These are phyloP conservation scores for Pyrenophora graminea DNA, from an alignment of 2,329 filamentous ascomycete genomes.

Conservation along the genomic window DNA sequence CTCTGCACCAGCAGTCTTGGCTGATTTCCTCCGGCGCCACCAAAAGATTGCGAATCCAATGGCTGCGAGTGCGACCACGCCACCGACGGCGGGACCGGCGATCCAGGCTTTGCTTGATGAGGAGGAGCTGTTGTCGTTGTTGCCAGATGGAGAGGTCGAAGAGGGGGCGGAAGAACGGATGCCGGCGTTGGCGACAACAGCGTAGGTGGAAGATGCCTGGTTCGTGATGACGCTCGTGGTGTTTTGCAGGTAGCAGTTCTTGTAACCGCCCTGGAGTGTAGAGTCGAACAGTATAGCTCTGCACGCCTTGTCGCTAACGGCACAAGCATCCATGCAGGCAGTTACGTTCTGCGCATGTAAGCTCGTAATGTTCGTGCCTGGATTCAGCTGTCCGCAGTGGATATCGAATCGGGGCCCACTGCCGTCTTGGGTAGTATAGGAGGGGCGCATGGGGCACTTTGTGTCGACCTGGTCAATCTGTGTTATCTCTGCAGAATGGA, in stretches of 20 bases:
- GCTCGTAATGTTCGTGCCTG: constrained; percentile 36
- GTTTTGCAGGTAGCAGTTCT: constrained; percentile 43
- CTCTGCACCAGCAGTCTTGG: constrained; percentile 1
- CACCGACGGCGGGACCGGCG: constrained; percentile 34
- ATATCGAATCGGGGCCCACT: constrained; percentile 31
- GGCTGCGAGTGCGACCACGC: constrained; percentile 20
- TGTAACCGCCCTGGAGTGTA: constrained; percentile 26
- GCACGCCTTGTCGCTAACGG: constrained; percentile 26
- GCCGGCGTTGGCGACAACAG: constrained; percentile 16
- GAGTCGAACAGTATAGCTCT: constrained; percentile 36
- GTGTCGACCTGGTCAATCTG: constrained; percentile 26
- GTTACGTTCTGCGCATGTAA: constrained; percentile 37
- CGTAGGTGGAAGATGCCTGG: constrained; percentile 26
- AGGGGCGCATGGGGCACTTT: constrained; percentile 21
- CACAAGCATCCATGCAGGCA: constrained; percentile 38
- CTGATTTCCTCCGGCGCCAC: constrained; percentile 20
- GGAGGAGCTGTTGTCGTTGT: not conserved
- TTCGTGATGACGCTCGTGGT: constrained; percentile 28
- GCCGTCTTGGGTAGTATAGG: constrained; percentile 9
- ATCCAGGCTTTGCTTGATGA: constrained; percentile 32
- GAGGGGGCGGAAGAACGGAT: constrained; percentile 6
- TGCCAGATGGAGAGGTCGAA: not conserved
- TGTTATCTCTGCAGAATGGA: constrained; percentile 36
- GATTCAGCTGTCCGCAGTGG: constrained; percentile 36
- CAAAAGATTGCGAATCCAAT: constrained; percentile 22